A percentile compares a stretch with the other conserved stretches of the same genome.
Conservation (phyloP, 176 grass and related monocot genomes). For the Oropetium thomaeum region DNA sequence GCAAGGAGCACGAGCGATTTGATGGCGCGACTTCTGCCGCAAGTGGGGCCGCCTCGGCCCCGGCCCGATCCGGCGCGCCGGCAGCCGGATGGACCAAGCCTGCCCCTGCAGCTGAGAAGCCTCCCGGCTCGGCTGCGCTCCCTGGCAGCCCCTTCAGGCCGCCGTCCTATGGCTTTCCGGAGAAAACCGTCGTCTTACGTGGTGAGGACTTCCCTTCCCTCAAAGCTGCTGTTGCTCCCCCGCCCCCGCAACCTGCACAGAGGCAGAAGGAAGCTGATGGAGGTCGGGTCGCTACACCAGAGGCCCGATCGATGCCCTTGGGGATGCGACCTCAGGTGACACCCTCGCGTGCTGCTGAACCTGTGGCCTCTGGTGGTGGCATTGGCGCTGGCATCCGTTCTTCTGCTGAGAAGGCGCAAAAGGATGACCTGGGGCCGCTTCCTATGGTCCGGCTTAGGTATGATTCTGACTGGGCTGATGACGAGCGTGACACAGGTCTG, state of each 20-base stretch:
- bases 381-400: constrained; percentile 19
- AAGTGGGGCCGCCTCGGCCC: constrained; percentile 31
- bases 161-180: constrained; percentile 42
- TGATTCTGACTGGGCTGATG: constrained; percentile 93
- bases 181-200: constrained; percentile 72
- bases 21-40: constrained; percentile 49
- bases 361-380: constrained; percentile 20
- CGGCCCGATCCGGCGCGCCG: constrained; percentile 49
- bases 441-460: constrained; percentile 60
- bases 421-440: constrained; percentile 51
- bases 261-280: constrained; percentile 60
- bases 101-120: constrained; percentile 42
- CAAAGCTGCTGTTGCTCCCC: constrained; percentile 55
- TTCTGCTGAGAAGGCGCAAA: constrained; percentile 43
- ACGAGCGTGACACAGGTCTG: constrained; percentile 86
- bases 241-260: constrained; percentile 39
- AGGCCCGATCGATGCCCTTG: constrained; percentile 37
- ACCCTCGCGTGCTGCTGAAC: constrained; percentile 35
- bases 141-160: constrained; percentile 15
- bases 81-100: constrained; percentile 81
- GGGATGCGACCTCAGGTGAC: constrained; percentile 85
- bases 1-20: constrained; percentile 93
- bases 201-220: constrained; percentile 97
- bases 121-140: constrained; percentile 18
- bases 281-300: constrained; percentile 7